Percentiles rank a stretch among this genome's conserved stretches.
Evolutionary conservation across 441 rosid species (phyloP).

Genomic region (Adansonia madagascariensis): DNA sequence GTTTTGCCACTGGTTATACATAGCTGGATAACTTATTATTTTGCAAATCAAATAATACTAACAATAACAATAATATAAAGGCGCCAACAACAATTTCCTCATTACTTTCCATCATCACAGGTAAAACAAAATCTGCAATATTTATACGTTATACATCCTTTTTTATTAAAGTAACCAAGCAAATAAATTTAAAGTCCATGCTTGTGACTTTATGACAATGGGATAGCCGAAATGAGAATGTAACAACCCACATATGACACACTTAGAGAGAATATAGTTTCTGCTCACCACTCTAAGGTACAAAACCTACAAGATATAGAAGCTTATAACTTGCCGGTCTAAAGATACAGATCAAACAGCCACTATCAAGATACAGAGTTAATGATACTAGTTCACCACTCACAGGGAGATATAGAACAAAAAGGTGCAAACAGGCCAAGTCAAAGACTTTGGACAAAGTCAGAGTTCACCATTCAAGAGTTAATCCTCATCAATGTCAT

Average conservation of each 20-base stretch:
- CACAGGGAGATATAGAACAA: no score
- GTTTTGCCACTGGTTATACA: no score
- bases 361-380: no score
- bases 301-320: no score
- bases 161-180: background rate
- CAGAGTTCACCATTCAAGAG: constrained; percentile 84
- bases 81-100: background rate
- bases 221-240: no score
- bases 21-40: background rate
- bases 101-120: background rate
- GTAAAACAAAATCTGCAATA: background rate
- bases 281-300: no score
- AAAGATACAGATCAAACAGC: no score
- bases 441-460: background rate
- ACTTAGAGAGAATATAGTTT: no score
- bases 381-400: no score
- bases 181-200: background rate
- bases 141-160: background rate
- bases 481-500: constrained; percentile 98
- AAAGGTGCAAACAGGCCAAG: no score
- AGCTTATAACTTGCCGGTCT: no score
- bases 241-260: no score
- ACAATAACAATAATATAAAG: background rate
- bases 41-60: background rate
- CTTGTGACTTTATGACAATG: background rate